phyloP scores from a whole-genome alignment of 108 stramenopile species.

The Cylindrotheca fusiformis region DNA sequence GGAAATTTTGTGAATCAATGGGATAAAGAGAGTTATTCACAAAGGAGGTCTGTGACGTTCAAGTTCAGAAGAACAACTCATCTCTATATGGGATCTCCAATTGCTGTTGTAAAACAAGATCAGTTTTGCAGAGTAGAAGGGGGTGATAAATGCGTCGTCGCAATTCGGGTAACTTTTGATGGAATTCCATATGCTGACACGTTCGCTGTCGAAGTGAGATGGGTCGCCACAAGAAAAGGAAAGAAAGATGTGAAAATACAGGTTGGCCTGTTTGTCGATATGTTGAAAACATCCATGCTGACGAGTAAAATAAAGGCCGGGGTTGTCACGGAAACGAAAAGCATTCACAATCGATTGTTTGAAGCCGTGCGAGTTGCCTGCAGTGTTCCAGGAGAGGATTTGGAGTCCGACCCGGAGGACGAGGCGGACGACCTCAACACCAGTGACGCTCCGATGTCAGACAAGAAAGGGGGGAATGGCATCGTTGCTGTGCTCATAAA shows the following conservation, averaged over 20 bases:
- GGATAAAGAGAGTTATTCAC: constrained; percentile 54
- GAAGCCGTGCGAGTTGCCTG: constrained; percentile 51
- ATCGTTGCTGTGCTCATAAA: no score
- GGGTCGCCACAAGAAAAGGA: constrained; percentile 64
- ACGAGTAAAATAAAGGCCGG: constrained; percentile 70
- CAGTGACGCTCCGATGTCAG: no score
- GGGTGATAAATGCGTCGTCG: constrained; percentile 59
- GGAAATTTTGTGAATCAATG: constrained; percentile 48
- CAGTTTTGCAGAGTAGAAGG: constrained; percentile 68
- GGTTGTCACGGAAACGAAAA: constrained; percentile 61
- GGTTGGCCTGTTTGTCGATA: constrained; percentile 75
- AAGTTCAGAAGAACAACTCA: constrained; percentile 74
- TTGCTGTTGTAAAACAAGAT: constrained; percentile 75
- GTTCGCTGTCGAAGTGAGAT: constrained; percentile 79
- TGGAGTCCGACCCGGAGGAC: constrained; percentile 1
- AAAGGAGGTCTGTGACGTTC: constrained; percentile 53
- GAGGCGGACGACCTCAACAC: no score
- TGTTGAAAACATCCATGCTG: constrained; percentile 72
- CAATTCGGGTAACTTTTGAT: constrained; percentile 73
- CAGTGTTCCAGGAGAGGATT: constrained; percentile 2
- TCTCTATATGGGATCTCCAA: constrained; percentile 77
- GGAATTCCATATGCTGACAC: constrained; percentile 82
- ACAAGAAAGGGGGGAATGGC: no score
- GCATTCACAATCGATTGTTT: constrained; percentile 65
- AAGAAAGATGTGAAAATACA: constrained; percentile 56